Evolutionary conservation across 176 grass and related monocot species (phyloP).

Genomic region (Eragrostis nindensis): DNA sequence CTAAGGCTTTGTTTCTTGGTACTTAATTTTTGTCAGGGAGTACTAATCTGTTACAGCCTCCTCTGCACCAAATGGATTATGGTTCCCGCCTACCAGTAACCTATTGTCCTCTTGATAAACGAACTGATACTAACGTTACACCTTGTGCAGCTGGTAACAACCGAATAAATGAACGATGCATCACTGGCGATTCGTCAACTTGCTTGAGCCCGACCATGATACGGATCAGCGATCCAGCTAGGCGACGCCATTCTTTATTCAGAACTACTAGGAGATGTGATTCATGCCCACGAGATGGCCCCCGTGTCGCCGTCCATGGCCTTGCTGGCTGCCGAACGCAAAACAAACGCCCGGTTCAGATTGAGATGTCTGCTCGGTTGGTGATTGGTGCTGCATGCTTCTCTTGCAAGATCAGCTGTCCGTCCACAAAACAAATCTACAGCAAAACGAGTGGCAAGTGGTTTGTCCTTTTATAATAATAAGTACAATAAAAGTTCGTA

Average conservation of each 20-base stretch:
- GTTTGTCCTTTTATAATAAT: background rate
- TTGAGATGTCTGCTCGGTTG: background rate
- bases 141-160: background rate
- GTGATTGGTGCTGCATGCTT: background rate
- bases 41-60: too few relatives aligned
- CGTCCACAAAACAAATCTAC: background rate
- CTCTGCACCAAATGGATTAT: too few relatives aligned
- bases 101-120: background rate
- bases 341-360: background rate
- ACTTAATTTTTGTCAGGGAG: too few relatives aligned
- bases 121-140: background rate
- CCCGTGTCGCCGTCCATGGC: too few relatives aligned
- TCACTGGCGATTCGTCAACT: background rate
- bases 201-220: background rate
- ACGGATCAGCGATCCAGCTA: conserved; percentile 2
- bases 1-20: too few relatives aligned
- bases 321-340: too few relatives aligned
- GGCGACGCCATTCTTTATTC: background rate
- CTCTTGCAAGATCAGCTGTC: background rate
- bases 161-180: background rate
- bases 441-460: background rate
- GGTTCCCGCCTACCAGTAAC: too few relatives aligned
- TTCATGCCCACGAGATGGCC: background rate
- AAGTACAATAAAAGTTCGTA: background rate
- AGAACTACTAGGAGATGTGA: background rate